Evolutionary conservation across 306 rosid species (phyloP).

Genomic region (Delonix regia): DNA sequence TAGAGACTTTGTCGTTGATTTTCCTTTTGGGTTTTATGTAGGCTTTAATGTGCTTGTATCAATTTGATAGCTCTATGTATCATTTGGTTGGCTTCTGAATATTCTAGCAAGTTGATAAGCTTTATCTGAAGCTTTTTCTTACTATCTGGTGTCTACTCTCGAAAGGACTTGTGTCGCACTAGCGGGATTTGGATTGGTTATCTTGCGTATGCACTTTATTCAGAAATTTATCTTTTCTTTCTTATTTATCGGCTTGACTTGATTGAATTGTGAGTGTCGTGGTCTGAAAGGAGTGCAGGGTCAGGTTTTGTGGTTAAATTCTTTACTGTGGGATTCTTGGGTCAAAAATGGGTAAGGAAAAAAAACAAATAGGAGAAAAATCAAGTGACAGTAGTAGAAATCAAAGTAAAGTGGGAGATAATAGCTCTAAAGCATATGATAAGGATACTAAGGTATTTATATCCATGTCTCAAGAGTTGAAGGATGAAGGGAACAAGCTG

Average conservation of each 20-base stretch:
- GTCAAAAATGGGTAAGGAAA: slow-evolving; percentile 75
- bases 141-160: slow-evolving; percentile 11
- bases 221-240: slow-evolving; percentile 24
- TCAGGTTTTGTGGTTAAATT: slow-evolving; percentile 21
- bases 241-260: slow-evolving; percentile 29
- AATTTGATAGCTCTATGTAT: slow-evolving; percentile 9
- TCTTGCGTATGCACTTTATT: slow-evolving; percentile 29
- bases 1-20: slow-evolving; percentile 9
- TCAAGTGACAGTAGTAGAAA: slow-evolving; percentile 46
- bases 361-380: slow-evolving; percentile 56
- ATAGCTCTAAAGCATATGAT: slow-evolving; percentile 50
- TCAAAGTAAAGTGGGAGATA: slow-evolving; percentile 47
- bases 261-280: slow-evolving; percentile 40
- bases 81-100: slow-evolving; percentile 31
- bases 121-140: slow-evolving; percentile 24
- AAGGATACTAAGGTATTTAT: slow-evolving; percentile 64
- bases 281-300: slow-evolving; percentile 19
- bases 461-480: slow-evolving; percentile 70
- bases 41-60: slow-evolving; percentile 5
- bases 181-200: slow-evolving; percentile 24
- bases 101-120: slow-evolving; percentile 23
- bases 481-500: slow-evolving; percentile 87
- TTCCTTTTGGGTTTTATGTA: slow-evolving; percentile 12
- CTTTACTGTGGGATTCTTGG: slow-evolving; percentile 43
- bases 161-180: slow-evolving; percentile 18